Conservation (phyloP, 345 rosid genomes). For the Microthlaspi erraticum region DNA sequence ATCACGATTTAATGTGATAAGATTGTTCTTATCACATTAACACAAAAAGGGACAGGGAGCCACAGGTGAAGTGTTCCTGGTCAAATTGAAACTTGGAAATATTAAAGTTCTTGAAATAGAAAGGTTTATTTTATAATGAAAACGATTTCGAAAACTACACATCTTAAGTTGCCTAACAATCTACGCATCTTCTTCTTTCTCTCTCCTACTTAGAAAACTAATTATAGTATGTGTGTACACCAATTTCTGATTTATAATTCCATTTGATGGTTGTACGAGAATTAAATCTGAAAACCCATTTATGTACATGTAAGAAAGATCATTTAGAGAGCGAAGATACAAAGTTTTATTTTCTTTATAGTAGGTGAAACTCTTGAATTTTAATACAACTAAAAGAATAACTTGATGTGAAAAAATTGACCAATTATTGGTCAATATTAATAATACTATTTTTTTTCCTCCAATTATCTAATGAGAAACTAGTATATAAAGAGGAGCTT, state of each 20-base stretch:
- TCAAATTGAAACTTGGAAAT: conserved; percentile 46
- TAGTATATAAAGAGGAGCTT: conserved; percentile 34
- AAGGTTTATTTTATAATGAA: conserved; percentile 35
- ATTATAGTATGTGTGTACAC: conserved; percentile 26
- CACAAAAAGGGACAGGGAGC: conserved; percentile 37
- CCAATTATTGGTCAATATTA: conserved; percentile 44
- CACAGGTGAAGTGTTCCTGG: conserved; percentile 48
- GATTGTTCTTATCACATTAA: conserved; percentile 36
- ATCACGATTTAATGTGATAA: conserved; percentile 41
- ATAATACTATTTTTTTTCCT: background rate
- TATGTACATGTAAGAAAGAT: background rate
- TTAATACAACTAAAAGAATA: conserved; percentile 18
- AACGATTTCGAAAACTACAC: conserved; percentile 22
- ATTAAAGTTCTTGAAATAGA: conserved; percentile 41
- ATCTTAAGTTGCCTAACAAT: conserved; percentile 45
- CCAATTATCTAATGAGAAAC: conserved; percentile 4
- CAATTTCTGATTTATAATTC: conserved; percentile 24
- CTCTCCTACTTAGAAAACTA: conserved; percentile 37
- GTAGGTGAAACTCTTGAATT: conserved; percentile 41
- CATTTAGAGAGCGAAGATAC: conserved; percentile 1
- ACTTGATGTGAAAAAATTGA: conserved; percentile 29
- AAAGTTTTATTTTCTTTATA: background rate
- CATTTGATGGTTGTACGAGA: conserved; percentile 10
- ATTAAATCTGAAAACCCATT: conserved; percentile 10
- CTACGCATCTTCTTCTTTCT: conserved; percentile 42